Evolutionary conservation across 1,284 basidiomycete genomes (phyloP), one percentile per base, ranked within the genome.

Genomic region (Malassezia sp.): DNA sequence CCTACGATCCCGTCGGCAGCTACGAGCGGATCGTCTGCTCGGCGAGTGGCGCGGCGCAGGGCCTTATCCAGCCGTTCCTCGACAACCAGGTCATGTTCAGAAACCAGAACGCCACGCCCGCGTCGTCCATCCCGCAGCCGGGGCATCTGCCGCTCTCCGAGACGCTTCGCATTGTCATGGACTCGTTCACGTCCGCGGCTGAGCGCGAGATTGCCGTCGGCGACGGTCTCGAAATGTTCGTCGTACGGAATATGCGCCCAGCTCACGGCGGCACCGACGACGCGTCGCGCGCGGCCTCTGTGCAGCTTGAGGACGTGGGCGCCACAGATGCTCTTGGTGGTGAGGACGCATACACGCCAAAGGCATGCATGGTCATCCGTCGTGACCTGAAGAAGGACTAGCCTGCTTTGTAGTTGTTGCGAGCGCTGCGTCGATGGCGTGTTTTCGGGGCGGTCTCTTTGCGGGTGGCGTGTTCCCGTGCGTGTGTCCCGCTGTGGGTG

Each of bases 81-180:
- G 67, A 70, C 52, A 63, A 54, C 48, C 65, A 68, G 55, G 64
- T 70, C 55, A 68, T 68, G 66, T 67, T 63, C 49, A 59, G 57
- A 37, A 70, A 70, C 51, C 65, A 65, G 29, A 49, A 49, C 5
- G 45, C 61, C 18, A 61, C 60, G 5, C 56, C 63, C n/a, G 55
- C 48, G 14, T 51, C 46, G 27, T 39, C 38, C 8, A 49, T 68
- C 0, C 67, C 67, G 12, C 56, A 49, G 10, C 67, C 67, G 20
- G 67, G 67, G 5, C 56, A 58, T 28, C 58, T 68, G 51, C 51
- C 54, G 2, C 41, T 70, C 8, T 50, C 49, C 1, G 50, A 63
- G 8, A 57, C 65, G 42, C 51, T 70, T 24, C 57, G 57, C 46
- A 59, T 70, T 38, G 61, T 61, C 9, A 58, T 60, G 42, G 67